Evolutionary conservation across 768 basidiomycete species (phyloP), one percentile per base, ranked within the genome.

Genomic region (Collybiopsis luxurians): DNA sequence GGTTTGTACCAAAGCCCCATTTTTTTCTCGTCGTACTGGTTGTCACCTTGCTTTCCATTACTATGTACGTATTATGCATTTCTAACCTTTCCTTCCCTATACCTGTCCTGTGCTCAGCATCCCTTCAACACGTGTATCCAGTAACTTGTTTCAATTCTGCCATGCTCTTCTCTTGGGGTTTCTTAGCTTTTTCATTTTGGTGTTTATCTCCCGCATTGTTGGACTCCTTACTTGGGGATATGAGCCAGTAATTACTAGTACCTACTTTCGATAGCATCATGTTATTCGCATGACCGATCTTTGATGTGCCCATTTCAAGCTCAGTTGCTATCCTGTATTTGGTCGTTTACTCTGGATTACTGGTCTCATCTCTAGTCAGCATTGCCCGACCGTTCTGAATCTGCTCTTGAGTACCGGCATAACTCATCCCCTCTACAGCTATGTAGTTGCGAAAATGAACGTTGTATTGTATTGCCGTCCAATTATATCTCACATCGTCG

Each of bases 1-100:
- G 53, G 60, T 62, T 64, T 66, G 45, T 36, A 44, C 45, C 27
- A 52, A 42, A 53, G 49, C 40, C 62, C 49, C 45, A 45, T 53
- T 55, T 47, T 53, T 61, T 44, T n/a, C n/a, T 55, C 64, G 59
- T 61, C 66, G 59, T 62, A 61, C 58, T 21, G 36, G 39, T 47
- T 19, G 23, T 51, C 49, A 26, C 15, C 15, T 21, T 54, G 53
- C 53, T 54, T 45, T 44, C 36, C 12, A 24, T 30, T 28, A 30
- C 24, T 27, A 56, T 55, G 43, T 54, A 54, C 26, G 53, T 45
- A 30, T 17, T 54, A 54, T 44, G 53, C 52, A 44, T 31, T 50
- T 19, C 47, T 45, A 47, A 39, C 38, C 17, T 43, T 27, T 46
- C 26, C 47, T 46, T 53, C 60, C 63, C 61, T 26, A 46, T 61